These are phyloP conservation scores for Sequoiadendron giganteum DNA, from an alignment of 75 land plant species.

Conservation along the genomic window DNA sequence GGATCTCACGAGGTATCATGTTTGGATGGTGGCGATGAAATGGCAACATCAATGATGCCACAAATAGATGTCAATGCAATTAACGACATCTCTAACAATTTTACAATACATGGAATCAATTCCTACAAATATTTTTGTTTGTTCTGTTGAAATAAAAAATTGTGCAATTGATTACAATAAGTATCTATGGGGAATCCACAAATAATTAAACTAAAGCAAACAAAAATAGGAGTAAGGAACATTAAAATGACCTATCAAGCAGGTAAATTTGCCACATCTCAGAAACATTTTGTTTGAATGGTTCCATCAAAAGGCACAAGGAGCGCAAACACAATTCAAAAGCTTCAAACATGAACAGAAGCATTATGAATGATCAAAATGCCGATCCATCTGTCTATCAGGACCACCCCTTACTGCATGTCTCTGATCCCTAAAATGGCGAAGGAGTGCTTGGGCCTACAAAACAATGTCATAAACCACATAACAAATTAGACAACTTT, in stretches of 20 bases:
- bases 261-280: not conserved
- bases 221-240: slow-evolving; percentile 1
- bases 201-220: not conserved
- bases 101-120: not conserved
- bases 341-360: not conserved
- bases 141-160: not conserved
- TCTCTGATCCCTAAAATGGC: slow-evolving; percentile 82
- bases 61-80: not conserved
- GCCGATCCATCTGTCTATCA: slow-evolving; percentile 4
- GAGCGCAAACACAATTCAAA: not conserved
- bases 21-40: not conserved
- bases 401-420: slow-evolving; percentile 34
- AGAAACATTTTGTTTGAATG: not conserved
- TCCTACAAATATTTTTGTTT: slow-evolving; percentile 9
- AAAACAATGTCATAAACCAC: not conserved
- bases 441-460: slow-evolving; percentile 81
- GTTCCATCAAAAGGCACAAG: slow-evolving; percentile 1
- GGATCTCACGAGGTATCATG: not conserved
- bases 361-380: not conserved
- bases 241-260: not conserved
- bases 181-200: slow-evolving; percentile 4
- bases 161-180: not conserved
- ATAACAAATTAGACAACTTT: slow-evolving; percentile 6
- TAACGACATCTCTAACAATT: not conserved
- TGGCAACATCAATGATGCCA: not conserved